Evolutionary conservation across 805 yeast species (phyloP).

Genomic region (Clavispora phyllophila): DNA sequence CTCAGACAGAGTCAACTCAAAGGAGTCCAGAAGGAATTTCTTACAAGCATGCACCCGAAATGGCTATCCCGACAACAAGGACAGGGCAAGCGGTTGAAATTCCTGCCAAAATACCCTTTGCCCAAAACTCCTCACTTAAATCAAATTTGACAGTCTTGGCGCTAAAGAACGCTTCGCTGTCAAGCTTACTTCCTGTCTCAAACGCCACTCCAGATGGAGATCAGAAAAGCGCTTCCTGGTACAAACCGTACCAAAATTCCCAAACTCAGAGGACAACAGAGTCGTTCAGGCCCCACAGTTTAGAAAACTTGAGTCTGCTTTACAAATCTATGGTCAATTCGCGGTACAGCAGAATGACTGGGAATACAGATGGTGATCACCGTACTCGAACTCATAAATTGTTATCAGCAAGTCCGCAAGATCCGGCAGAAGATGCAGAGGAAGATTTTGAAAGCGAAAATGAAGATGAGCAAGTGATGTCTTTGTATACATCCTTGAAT

Average conservation of each 20-base stretch:
- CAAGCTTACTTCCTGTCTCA: neutral
- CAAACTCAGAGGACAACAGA: neutral
- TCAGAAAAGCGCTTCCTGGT: constrained; percentile 6
- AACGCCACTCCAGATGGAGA: neutral
- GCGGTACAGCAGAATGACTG: constrained; percentile 6
- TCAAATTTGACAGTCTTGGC: constrained; percentile 19
- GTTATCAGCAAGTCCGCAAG: neutral
- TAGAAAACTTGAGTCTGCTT: constrained; percentile 24
- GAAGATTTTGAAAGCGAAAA: constrained; percentile 34
- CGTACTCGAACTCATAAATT: neutral
- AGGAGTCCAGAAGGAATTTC: constrained; percentile 14
- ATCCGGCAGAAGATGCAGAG: constrained; percentile 4
- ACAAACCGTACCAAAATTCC: constrained; percentile 16
- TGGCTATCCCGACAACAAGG: constrained; percentile 80
- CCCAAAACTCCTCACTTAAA: constrained; percentile 1
- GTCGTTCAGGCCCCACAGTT: constrained; percentile 10
- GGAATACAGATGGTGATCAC: neutral
- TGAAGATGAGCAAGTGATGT: constrained; percentile 69
- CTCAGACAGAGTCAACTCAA: constrained; percentile 1
- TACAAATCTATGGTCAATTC: constrained; percentile 17
- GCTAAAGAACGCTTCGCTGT: constrained; percentile 5
- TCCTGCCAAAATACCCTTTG: constrained; percentile 6
- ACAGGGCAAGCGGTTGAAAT: constrained; percentile 78
- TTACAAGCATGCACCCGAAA: constrained; percentile 34
- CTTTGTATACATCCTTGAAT: constrained; percentile 52